Evolutionary conservation across 2,329 filamentous ascomycete species (phyloP).

Genomic region (Ophiostoma sp.): DNA sequence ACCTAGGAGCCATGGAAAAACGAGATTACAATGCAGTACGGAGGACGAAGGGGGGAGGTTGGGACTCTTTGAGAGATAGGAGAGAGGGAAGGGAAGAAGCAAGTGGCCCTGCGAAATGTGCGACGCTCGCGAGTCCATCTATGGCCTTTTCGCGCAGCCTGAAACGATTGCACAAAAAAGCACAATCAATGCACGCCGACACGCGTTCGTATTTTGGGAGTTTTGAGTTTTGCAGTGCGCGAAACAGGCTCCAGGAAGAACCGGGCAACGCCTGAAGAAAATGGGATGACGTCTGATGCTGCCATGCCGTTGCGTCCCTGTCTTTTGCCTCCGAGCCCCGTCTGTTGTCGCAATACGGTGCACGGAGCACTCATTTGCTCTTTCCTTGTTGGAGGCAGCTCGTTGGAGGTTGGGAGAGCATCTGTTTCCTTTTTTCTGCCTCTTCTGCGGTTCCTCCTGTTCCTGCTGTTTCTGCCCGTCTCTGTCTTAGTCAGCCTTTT

Average conservation of each 20-base stretch:
- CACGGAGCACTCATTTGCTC: background rate
- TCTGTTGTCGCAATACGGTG: background rate
- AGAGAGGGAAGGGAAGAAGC: background rate
- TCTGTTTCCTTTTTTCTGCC: background rate
- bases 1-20: background rate
- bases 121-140: background rate
- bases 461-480: background rate
- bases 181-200: background rate
- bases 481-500: slow-evolving; percentile 2
- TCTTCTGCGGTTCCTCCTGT: background rate
- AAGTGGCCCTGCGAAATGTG: background rate
- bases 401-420: background rate
- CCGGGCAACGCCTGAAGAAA: slow-evolving; percentile 2
- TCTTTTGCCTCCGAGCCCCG: background rate
- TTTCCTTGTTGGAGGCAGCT: background rate
- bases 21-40: background rate
- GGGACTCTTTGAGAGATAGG: background rate
- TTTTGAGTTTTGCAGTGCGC: background rate
- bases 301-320: background rate
- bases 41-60: background rate
- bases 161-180: slow-evolving; percentile 5
- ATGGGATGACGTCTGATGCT: slow-evolving; percentile 23
- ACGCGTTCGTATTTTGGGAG: background rate
- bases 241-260: background rate
- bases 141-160: background rate